Evolutionary conservation across 139 green algal genomes (phyloP).

Genomic region (Tetraselmis striata): DNA sequence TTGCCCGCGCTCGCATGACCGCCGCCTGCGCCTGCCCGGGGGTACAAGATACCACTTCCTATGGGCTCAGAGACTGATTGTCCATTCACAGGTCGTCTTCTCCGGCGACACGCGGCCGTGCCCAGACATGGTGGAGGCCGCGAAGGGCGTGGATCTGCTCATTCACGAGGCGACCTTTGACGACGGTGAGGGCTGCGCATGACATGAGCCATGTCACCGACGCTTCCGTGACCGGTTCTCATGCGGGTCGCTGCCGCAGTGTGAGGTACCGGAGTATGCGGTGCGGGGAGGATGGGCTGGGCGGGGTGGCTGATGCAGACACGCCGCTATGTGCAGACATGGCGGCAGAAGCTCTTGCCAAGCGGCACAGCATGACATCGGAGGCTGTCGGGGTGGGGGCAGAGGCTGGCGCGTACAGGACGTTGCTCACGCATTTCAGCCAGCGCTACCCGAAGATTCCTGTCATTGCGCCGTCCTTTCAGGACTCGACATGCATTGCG

Average conservation of each 20-base stretch:
- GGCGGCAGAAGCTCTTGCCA: conserved; percentile 74
- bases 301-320: too few relatives aligned
- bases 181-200: not conserved
- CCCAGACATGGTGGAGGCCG: conserved; percentile 61
- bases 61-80: too few relatives aligned
- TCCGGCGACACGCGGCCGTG: conserved; percentile 87
- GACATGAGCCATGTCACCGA: too few relatives aligned
- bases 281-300: too few relatives aligned
- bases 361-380: conserved; percentile 80
- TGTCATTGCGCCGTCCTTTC: conserved; percentile 38
- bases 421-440: conserved; percentile 95
- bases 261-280: not conserved
- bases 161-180: conserved; percentile 76
- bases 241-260: too few relatives aligned
- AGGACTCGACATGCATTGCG: conserved; percentile 52
- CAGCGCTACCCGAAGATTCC: conserved; percentile 88
- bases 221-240: too few relatives aligned
- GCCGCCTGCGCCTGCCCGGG: too few relatives aligned
- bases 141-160: conserved; percentile 71
- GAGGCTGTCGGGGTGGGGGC: conserved; percentile 72
- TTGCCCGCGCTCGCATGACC: too few relatives aligned
- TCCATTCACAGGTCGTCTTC: conserved; percentile 64
- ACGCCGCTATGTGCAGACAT: too few relatives aligned
- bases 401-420: conserved; percentile 73
- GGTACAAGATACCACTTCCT: not conserved